phyloP scores from a whole-genome alignment of 352 stramenopile genomes.

The Globisporangium camurandrum region DNA sequence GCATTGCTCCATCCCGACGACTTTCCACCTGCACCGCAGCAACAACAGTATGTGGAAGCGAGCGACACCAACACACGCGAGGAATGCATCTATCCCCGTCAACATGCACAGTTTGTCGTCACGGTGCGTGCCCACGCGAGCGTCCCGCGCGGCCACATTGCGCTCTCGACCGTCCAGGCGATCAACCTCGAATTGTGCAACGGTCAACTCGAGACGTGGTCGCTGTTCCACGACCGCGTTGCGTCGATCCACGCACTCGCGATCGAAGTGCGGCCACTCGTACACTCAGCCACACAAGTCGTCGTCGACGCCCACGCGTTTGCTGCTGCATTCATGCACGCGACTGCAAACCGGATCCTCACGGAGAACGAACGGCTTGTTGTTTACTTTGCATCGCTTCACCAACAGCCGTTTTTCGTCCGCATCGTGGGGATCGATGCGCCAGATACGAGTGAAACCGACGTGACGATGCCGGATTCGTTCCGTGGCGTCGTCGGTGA shows the following conservation, averaged over 20 bases:
- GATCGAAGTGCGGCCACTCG: constrained; percentile 65
- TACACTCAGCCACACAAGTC: constrained; percentile 3
- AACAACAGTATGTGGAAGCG: no score
- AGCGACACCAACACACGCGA: constrained; percentile 4
- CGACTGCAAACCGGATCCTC: constrained; percentile 48
- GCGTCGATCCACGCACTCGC: constrained; percentile 33
- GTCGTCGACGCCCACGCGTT: constrained; percentile 45
- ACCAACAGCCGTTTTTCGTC: constrained; percentile 71
- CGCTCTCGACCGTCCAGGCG: constrained; percentile 50
- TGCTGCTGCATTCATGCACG: constrained; percentile 41
- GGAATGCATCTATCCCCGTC: constrained; percentile 45
- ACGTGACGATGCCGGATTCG: constrained; percentile 81
- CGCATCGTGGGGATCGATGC: constrained; percentile 67
- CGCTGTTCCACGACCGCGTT: constrained; percentile 56
- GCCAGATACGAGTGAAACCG: constrained; percentile 61
- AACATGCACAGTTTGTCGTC: constrained; percentile 75
- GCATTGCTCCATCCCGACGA: constrained; percentile 54
- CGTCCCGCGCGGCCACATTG: constrained; percentile 44
- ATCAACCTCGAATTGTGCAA: constrained; percentile 82
- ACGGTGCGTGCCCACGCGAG: constrained; percentile 28
- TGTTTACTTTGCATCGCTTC: constrained; percentile 25
- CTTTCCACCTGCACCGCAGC: no score
- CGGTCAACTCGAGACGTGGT: constrained; percentile 60
- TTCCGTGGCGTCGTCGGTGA: constrained; percentile 65
- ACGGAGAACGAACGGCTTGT: constrained; percentile 76